These are phyloP conservation scores for Cystoisospora suis DNA, from an alignment of 169 alveolate species.

Conservation along the genomic window DNA sequence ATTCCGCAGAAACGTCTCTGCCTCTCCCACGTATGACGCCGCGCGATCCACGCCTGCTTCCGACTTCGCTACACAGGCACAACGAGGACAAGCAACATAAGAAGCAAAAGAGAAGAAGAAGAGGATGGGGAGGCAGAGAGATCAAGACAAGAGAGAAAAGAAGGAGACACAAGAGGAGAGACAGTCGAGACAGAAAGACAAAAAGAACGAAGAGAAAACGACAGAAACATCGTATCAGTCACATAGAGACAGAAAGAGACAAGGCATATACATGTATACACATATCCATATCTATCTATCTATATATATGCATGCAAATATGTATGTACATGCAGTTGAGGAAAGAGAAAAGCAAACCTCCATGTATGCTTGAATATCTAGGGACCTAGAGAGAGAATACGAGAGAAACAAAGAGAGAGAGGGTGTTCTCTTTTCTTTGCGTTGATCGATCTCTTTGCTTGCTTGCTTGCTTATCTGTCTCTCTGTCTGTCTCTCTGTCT, in stretches of 20 bases:
- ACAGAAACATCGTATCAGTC: background rate
- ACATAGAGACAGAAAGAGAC: background rate
- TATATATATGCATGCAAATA: background rate
- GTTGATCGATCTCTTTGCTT: background rate
- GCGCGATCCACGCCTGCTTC: slow-evolving; percentile 89
- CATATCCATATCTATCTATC: too few species aligned
- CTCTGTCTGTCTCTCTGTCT: background rate
- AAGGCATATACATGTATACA: background rate
- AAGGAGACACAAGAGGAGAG: background rate
- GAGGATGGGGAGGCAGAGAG: background rate
- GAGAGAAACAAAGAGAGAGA: background rate
- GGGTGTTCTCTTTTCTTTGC: background rate
- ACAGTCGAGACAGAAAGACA: background rate
- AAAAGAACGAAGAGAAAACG: background rate
- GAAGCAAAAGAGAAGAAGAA: background rate
- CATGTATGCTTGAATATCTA: background rate
- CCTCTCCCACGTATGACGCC: slow-evolving; percentile 78
- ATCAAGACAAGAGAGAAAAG: background rate
- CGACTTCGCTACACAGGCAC: slow-evolving; percentile 72
- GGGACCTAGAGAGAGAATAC: background rate
- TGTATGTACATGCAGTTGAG: background rate
- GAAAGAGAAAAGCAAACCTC: background rate
- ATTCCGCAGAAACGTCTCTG: slow-evolving; percentile 70
- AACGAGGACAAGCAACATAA: background rate
- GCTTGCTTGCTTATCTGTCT: background rate